phyloP scores from a whole-genome alignment of 208 protist species.

The Jaenimonas drosophilae region DNA sequence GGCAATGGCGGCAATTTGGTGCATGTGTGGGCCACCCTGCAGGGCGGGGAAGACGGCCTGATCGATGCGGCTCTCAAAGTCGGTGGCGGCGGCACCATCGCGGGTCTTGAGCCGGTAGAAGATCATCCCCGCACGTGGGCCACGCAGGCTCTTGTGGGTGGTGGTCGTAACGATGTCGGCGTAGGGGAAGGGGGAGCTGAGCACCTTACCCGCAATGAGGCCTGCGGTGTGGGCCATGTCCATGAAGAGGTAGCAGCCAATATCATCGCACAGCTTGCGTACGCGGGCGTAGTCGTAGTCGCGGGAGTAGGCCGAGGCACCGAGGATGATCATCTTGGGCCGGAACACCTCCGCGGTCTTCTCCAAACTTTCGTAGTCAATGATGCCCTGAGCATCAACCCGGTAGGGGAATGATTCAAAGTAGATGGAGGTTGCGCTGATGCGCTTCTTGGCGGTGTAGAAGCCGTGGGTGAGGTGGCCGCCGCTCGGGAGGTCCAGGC shows the following conservation, averaged over 20 bases:
- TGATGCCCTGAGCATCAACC: conserved; percentile 84
- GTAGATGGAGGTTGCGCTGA: conserved; percentile 96
- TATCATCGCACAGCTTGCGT: conserved; percentile 75
- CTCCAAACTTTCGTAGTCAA: conserved; percentile 96
- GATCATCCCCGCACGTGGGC: conserved; percentile 97
- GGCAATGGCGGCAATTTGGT: conserved; percentile 96
- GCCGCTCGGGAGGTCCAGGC: conserved; percentile 85
- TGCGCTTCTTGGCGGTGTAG: conserved; percentile 94
- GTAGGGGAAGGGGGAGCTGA: conserved; percentile 91
- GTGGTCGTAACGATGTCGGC: conserved; percentile 99
- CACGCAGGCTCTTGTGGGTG: conserved; percentile 99
- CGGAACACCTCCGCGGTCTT: conserved; percentile 84
- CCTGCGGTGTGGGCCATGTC: conserved; percentile 99
- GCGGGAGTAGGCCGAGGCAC: conserved; percentile 95
- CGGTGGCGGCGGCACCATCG: conserved; percentile 56
- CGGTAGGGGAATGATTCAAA: conserved; percentile 98
- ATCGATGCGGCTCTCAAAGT: conserved; percentile 94
- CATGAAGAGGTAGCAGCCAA: conserved; percentile 91
- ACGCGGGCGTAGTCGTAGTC: conserved; percentile 95
- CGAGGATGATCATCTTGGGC: conserved; percentile 95
- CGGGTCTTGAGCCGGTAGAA: conserved; percentile 93
- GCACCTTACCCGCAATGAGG: conserved; percentile 83
- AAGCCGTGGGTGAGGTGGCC: conserved; percentile 98
- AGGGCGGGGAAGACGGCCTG: conserved; percentile 95
- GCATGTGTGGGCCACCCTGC: conserved; percentile 98